Conservation (phyloP, 495 filamentous ascomycete species). For the Aspergillus taichungensis region DNA sequence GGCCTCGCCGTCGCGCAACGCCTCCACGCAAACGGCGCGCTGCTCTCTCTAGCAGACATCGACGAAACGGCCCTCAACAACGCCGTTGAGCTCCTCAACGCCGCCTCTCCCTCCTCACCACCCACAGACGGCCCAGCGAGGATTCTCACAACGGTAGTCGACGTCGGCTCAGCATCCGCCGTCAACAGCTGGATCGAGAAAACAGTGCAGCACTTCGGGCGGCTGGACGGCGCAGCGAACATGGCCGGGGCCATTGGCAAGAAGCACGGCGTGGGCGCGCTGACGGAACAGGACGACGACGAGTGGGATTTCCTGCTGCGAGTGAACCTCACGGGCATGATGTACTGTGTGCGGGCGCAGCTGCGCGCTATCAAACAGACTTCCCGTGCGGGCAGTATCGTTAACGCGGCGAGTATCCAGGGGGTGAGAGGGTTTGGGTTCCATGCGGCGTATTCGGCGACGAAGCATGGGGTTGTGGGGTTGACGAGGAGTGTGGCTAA, state of each 20-base stretch:
- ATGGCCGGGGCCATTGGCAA: conserved; percentile 44
- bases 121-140: not conserved
- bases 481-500: conserved; percentile 49
- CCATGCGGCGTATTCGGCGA: conserved; percentile 45
- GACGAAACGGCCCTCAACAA: conserved; percentile 25
- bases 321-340: conserved; percentile 48
- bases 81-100: conserved; percentile 9
- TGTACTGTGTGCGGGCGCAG: conserved; percentile 49
- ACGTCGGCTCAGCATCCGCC: conserved; percentile 28
- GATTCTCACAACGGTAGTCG: conserved; percentile 26
- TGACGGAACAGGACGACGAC: conserved; percentile 35
- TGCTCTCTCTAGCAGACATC: conserved; percentile 45
- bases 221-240: conserved; percentile 50
- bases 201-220: conserved; percentile 34
- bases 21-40: conserved; percentile 38
- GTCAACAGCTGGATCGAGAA: conserved; percentile 41
- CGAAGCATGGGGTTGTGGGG: conserved; percentile 52
- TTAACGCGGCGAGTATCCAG: conserved; percentile 49
- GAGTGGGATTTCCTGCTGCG: conserved; percentile 46
- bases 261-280: conserved; percentile 18
- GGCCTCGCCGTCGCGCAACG: conserved; percentile 47
- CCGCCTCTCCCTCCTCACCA: not conserved
- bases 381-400: conserved; percentile 41
- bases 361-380: conserved; percentile 35
- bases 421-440: conserved; percentile 42